Evolutionary conservation across 768 basidiomycete species (phyloP).

Genomic region (Xerocomus brunneocitrinus): DNA sequence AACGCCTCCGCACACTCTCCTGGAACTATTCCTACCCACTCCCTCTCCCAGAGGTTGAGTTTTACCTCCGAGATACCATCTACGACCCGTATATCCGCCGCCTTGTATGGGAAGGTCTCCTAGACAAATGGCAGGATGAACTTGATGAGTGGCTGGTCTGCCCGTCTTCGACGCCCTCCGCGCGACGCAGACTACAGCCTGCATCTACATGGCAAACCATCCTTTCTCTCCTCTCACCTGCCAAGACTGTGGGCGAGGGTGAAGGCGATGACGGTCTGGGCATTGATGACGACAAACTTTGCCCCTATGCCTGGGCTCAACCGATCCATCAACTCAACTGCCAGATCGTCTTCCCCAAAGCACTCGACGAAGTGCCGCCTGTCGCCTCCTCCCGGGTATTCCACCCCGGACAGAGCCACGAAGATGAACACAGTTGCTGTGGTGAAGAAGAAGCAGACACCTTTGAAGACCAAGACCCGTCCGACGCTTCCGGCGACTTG

Average conservation of each 20-base stretch:
- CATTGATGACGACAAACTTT: slow-evolving; percentile 55
- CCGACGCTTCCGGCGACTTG: neutral
- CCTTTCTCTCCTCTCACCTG: slow-evolving; percentile 6
- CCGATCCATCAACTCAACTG: slow-evolving; percentile 78
- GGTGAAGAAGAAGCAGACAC: neutral
- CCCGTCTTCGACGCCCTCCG: slow-evolving; percentile 32
- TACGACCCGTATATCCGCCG: slow-evolving; percentile 87
- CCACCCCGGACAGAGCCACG: neutral
- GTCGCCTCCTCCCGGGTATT: neutral
- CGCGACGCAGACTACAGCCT: slow-evolving; percentile 3
- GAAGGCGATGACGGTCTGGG: slow-evolving; percentile 21
- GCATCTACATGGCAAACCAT: slow-evolving; percentile 27
- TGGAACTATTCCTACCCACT: slow-evolving; percentile 75
- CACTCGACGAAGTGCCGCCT: slow-evolving; percentile 42
- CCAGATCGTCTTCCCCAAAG: slow-evolving; percentile 73
- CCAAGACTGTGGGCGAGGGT: neutral
- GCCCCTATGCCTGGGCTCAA: slow-evolving; percentile 76
- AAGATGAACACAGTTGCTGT: neutral
- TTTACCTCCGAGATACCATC: slow-evolving; percentile 66
- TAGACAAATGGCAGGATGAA: slow-evolving; percentile 61
- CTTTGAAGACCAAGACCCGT: neutral
- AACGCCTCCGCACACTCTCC: slow-evolving; percentile 69
- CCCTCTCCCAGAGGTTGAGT: slow-evolving; percentile 62
- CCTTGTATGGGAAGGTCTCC: slow-evolving; percentile 80
- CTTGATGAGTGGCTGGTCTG: slow-evolving; percentile 65